Conservation (phyloP, 2,329 filamentous ascomycete genomes). For the Teratosphaeria viscida region DNA sequence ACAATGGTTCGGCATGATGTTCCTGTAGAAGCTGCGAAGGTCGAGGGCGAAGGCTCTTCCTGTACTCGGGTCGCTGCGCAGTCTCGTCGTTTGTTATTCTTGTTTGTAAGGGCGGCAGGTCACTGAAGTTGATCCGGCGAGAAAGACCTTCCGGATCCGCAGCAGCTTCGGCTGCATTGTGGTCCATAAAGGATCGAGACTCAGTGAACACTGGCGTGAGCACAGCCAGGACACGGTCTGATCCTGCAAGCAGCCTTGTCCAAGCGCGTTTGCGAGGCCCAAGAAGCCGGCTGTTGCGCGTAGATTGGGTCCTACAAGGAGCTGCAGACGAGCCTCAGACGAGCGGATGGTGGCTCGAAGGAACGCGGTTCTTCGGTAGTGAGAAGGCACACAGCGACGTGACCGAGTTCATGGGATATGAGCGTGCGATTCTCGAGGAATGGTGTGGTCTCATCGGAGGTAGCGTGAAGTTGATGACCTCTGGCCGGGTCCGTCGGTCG, state of each 20-base stretch:
- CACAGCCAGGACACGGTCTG: not conserved
- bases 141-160: not conserved
- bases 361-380: not conserved
- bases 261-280: conserved; percentile 1
- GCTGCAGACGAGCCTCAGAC: not conserved
- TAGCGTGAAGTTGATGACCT: not conserved
- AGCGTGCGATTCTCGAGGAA: not conserved
- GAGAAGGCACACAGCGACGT: not conserved
- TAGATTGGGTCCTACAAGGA: conserved; percentile 1
- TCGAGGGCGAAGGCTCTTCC: conserved; percentile 1
- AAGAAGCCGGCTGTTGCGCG: conserved; percentile 2
- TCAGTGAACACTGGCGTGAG: not conserved
- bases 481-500: not conserved
- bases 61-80: not conserved
- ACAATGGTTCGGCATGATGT: conserved; percentile 12
- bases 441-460: not conserved
- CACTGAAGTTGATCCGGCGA: not conserved
- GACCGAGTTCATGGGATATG: not conserved
- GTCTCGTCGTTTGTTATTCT: not conserved
- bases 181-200: not conserved
- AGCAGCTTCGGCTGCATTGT: not conserved
- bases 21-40: conserved; percentile 5
- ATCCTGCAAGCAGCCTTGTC: not conserved
- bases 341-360: not conserved
- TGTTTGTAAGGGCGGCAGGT: not conserved